These are phyloP conservation scores for Lasiosphaeris hirsuta DNA, from an alignment of 495 filamentous ascomycete genomes.

Conservation along the genomic window DNA sequence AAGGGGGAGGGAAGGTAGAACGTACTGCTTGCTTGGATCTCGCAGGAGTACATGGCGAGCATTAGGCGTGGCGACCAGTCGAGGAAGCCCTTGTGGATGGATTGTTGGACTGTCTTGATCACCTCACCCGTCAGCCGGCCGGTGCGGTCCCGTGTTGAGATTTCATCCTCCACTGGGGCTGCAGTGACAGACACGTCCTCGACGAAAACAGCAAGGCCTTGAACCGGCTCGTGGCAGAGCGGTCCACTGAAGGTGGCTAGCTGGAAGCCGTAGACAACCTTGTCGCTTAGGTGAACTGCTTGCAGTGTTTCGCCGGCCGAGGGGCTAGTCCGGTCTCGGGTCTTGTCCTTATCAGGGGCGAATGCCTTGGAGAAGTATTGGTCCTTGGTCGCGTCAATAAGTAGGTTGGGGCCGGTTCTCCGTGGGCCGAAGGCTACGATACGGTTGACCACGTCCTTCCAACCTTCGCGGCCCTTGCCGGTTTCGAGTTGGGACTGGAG, in stretches of 20 bases:
- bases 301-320: slow-evolving; percentile 52
- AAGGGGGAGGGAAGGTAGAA: slow-evolving; percentile 12
- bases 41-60: slow-evolving; percentile 97
- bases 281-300: slow-evolving; percentile 78
- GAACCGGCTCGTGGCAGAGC: slow-evolving; percentile 88
- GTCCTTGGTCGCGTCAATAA: slow-evolving; percentile 77
- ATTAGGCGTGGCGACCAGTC: slow-evolving; percentile 94
- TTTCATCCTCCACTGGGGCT: slow-evolving; percentile 44
- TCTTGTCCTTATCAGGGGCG: slow-evolving; percentile 35
- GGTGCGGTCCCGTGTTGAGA: slow-evolving; percentile 60
- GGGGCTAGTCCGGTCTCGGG: slow-evolving; percentile 17
- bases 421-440: slow-evolving; percentile 88
- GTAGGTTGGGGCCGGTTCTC: slow-evolving; percentile 80
- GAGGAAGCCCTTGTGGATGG: slow-evolving; percentile 83
- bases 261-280: slow-evolving; percentile 89
- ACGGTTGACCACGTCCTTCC: slow-evolving; percentile 72
- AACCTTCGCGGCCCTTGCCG: slow-evolving; percentile 66
- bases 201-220: slow-evolving; percentile 88
- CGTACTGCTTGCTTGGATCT: slow-evolving; percentile 92
- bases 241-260: slow-evolving; percentile 86
- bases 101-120: slow-evolving; percentile 79
- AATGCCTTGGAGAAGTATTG: slow-evolving; percentile 75
- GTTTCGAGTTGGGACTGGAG: slow-evolving; percentile 63
- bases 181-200: slow-evolving; percentile 66
- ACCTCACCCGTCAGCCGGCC: slow-evolving; percentile 85